phyloP scores from a whole-genome alignment of 805 yeast species.

The Candida corydali region DNA sequence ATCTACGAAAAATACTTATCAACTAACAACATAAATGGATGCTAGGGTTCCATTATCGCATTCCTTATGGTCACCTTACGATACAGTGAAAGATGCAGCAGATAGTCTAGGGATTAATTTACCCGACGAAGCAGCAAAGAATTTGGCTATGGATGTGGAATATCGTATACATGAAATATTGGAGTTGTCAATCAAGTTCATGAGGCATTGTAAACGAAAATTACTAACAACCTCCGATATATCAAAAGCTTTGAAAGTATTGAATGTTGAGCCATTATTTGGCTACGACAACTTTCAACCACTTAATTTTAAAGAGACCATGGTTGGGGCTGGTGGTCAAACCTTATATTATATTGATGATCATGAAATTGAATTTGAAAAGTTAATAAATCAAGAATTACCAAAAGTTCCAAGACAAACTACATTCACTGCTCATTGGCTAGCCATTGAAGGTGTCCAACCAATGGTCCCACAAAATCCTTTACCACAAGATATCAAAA shows the following conservation, averaged over 20 bases:
- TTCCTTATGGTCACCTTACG: conserved; percentile 95
- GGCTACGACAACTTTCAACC: conserved; percentile 77
- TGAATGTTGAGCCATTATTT: conserved; percentile 92
- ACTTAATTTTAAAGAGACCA: conserved; percentile 77
- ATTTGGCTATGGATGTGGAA: conserved; percentile 98
- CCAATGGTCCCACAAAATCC: conserved; percentile 98
- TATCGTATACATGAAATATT: conserved; percentile 92
- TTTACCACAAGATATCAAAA: conserved; percentile 68
- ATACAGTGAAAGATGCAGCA: conserved; percentile 94
- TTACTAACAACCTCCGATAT: conserved; percentile 78
- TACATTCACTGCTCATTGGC: conserved; percentile 94
- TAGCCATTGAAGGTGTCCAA: conserved; percentile 97
- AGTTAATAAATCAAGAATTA: conserved; percentile 84
- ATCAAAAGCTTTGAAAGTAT: conserved; percentile 71
- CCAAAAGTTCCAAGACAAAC: conserved; percentile 94
- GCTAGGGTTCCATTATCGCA: conserved; percentile 66
- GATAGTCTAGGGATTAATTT: conserved; percentile 82
- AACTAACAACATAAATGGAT: conserved; percentile 22
- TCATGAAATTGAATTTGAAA: conserved; percentile 89
- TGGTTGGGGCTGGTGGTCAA: conserved; percentile 83
- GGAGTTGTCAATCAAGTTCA: conserved; percentile 93
- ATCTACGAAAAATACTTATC: too few species aligned
- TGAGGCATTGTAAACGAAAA: conserved; percentile 88
- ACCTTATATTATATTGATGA: conserved; percentile 91
- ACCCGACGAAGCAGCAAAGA: conserved; percentile 89